Base-by-base conservation (phyloP, 83 land plant genomes). In the Diphasiastrum complanatum region DNA sequence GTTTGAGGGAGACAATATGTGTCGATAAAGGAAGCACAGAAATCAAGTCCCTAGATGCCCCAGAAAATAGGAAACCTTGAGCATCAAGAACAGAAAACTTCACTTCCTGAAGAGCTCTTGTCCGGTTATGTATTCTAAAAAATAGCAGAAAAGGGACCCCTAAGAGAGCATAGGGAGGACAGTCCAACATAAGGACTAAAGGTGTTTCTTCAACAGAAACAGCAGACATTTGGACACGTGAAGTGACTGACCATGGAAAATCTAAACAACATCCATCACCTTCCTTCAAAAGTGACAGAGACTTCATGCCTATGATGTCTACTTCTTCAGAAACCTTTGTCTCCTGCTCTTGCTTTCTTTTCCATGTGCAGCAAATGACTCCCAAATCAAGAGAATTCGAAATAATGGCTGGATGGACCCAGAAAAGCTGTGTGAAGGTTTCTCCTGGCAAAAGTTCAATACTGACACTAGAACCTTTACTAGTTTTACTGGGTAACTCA, bases 91-190 rank as follows among this genome's bases (percentile, higher is more conserved):
- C 46, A 0, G 85, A 75, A 34, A 79, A 86, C 37, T 72, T 80
- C 30, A 95, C 75, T 68, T 95, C 99, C 73, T 95, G 99, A 33
- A 84, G 77, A 25, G 81, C 60, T 25, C 61, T 45, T 14, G 99
- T 89, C 38, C 61, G 76, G 35, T 95, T 95, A 22, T 70, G 68
- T 26, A 95, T 70, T 23, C 50, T 77, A 27, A 85, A 31, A 19
- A 59, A 65, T 64, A 77, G 66, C 14, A 75, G 71, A 59, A 95
- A 90, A 6, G 99, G 97, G 11, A 45, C 64, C 3, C 97, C 89
- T 33, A 90, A 63, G 32, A 84, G 46, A 32, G 85, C 89, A 80
- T 86, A 77, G 47, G 99, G 82, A 14, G 99, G 99, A 52, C 87
- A 86, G 24, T 84, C 72, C 61, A 86, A 51, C 27, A 63, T 72